Percentiles rank a stretch among this genome's conserved stretches.
Conservation (phyloP, 2,329 filamentous ascomycete species). For the Botryotinia globosa region DNA sequence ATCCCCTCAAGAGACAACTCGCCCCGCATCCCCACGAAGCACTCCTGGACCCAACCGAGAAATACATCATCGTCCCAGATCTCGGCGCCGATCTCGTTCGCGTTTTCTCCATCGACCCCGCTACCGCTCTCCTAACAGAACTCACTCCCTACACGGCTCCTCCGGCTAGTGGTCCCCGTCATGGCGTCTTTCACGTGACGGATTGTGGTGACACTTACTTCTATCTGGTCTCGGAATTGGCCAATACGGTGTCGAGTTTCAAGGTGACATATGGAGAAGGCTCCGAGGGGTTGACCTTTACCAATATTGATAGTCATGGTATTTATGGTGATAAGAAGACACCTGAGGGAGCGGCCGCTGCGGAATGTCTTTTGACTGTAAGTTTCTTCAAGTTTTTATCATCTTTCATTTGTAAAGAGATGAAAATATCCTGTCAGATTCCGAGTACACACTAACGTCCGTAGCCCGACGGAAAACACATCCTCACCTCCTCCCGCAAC, state of each 20-base stretch:
- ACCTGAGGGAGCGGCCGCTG: slow-evolving; percentile 46
- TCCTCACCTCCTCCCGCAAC: slow-evolving; percentile 67
- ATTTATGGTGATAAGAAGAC: slow-evolving; percentile 44
- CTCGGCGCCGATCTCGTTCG: slow-evolving; percentile 51
- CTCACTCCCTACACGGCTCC: slow-evolving; percentile 39
- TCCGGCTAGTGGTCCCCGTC: slow-evolving; percentile 51
- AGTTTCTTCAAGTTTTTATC: slow-evolving; percentile 32
- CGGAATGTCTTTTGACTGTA: slow-evolving; percentile 59
- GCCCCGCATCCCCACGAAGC: slow-evolving; percentile 51
- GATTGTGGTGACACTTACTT: slow-evolving; percentile 32
- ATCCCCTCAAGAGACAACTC: slow-evolving; percentile 42
- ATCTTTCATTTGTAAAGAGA: neutral
- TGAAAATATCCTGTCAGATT: neutral
- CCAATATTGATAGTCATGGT: slow-evolving; percentile 47
- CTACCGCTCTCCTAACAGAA: slow-evolving; percentile 40
- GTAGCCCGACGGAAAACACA: slow-evolving; percentile 58
- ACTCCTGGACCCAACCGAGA: slow-evolving; percentile 50
- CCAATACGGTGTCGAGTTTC: slow-evolving; percentile 49
- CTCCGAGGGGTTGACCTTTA: slow-evolving; percentile 43
- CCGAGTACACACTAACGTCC: slow-evolving; percentile 19
- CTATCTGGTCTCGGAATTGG: slow-evolving; percentile 49
- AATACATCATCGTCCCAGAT: slow-evolving; percentile 51
- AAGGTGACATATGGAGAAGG: slow-evolving; percentile 50
- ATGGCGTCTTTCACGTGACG: slow-evolving; percentile 47
- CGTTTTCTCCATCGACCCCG: slow-evolving; percentile 45